phyloP scores from a whole-genome alignment of 345 rosid species.

The Noccaea bulbosa region DNA sequence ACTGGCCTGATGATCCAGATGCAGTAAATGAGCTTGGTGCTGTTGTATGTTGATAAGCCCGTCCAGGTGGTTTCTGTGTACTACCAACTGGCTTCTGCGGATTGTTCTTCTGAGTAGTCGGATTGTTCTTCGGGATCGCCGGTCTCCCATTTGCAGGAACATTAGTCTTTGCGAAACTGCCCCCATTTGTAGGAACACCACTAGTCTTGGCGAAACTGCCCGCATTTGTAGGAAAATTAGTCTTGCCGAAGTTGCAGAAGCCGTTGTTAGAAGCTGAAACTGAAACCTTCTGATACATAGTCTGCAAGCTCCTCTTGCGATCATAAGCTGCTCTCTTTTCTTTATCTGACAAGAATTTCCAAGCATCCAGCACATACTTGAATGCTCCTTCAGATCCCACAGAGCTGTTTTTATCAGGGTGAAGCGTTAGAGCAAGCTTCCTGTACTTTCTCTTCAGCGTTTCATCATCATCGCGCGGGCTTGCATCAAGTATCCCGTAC shows the following conservation, averaged over 20 bases:
- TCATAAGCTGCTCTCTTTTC: conserved; percentile 61
- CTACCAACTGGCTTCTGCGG: conserved; percentile 31
- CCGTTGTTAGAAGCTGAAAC: conserved; percentile 51
- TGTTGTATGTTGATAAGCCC: conserved; percentile 23
- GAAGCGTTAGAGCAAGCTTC: conserved; percentile 68
- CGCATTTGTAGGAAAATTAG: conserved; percentile 35
- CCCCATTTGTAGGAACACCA: conserved; percentile 31
- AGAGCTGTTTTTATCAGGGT: conserved; percentile 73
- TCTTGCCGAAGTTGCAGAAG: conserved; percentile 50
- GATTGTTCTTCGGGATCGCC: conserved; percentile 32
- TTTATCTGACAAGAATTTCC: conserved; percentile 79
- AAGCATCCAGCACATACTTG: conserved; percentile 61
- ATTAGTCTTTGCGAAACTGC: conserved; percentile 47
- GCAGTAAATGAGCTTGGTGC: conserved; percentile 29
- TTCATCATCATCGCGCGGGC: conserved; percentile 58
- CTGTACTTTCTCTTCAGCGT: conserved; percentile 61
- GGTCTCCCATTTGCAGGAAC: conserved; percentile 32
- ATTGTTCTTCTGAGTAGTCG: conserved; percentile 44
- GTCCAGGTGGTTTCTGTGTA: conserved; percentile 7
- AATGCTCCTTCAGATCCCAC: conserved; percentile 77
- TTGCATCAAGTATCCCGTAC: conserved; percentile 61
- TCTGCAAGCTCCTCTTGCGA: conserved; percentile 49
- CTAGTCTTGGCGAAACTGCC: conserved; percentile 45
- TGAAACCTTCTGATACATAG: conserved; percentile 49
- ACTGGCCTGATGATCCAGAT: conserved; percentile 40